Base-by-base conservation (phyloP, 1,284 basidiomycete genomes). In the Wallemia ichthyophaga region DNA sequence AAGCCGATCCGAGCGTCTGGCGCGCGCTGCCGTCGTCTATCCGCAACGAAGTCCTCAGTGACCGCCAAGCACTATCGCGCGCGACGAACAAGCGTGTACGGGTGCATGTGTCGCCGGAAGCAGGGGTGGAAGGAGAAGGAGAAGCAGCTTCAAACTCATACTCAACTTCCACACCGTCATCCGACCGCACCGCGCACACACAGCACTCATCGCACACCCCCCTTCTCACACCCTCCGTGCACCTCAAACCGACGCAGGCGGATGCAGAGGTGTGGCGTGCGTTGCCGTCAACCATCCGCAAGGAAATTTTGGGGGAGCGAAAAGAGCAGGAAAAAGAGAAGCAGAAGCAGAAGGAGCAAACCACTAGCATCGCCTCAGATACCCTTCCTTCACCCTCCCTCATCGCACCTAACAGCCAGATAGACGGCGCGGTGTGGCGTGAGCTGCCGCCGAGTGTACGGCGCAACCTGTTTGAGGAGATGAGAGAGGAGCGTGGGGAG, bases 1-100 rank as follows among this genome's bases (percentile, higher is more conserved):
- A 84, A 66, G 72, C 87, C 2, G 85, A 87, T 67, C 75, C 71
- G 65, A 74, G 75, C 1, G 79, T 86, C 0, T 78, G 85, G 60
- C 72, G 77, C 23, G 81, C 80, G 0, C 72, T 89, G 21, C 85
- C 85, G 0, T 71, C 70, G 1, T 81, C 84, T 25, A 71, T 87
- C 23, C 77, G 78, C 27, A 70, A 74, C 60, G 85, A 88, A 65
- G 71, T 85, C 2, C 75, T 83, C 62, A 69, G 69, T 1, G 80
- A 81, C n/a, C n/a, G n/a, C n/a, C n/a, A n/a, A n/a, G n/a, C n/a
- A n/a, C n/a, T n/a, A n/a, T n/a, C n/a, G 62, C 83, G 82, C 63
- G 37, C 32, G 27, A 23, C 28, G 28, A 31, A 17, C 28, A 31
- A 31, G 28, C 7, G 28, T n/a, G n/a, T 31, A 31, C 7, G 28